Evolutionary conservation across 768 basidiomycete genomes (phyloP).

Genomic region (Termitomyces sp.): DNA sequence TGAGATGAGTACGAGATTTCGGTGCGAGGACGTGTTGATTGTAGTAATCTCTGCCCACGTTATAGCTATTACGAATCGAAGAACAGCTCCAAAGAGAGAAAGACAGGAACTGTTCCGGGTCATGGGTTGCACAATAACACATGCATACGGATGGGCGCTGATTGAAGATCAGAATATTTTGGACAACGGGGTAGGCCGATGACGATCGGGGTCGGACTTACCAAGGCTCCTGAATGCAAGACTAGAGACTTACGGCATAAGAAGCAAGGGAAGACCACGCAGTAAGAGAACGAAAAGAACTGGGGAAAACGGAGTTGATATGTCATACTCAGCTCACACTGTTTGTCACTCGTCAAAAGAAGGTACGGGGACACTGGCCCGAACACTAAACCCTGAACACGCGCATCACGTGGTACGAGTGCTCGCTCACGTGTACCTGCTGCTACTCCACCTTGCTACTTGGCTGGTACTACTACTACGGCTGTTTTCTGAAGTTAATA

Average conservation of each 20-base stretch:
- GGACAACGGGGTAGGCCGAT: too few species aligned
- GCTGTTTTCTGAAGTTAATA: background rate
- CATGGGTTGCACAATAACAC: background rate
- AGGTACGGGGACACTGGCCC: too few species aligned
- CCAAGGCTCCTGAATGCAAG: background rate
- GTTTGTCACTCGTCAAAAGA: too few species aligned
- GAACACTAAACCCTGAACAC: background rate
- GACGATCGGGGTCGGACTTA: too few species aligned
- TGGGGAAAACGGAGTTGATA: too few species aligned
- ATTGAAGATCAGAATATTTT: background rate
- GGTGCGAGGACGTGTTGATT: background rate
- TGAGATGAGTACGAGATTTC: background rate
- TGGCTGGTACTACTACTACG: too few species aligned
- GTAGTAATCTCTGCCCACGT: background rate
- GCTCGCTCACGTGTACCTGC: background rate
- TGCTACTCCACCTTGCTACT: too few species aligned
- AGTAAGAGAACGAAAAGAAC: too few species aligned
- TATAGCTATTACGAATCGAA: background rate
- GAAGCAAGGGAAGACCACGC: too few species aligned
- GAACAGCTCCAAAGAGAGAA: background rate
- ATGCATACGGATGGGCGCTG: background rate
- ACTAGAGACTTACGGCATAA: too few species aligned
- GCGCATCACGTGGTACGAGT: background rate
- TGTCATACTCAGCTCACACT: too few species aligned
- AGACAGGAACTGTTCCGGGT: background rate